Base-by-base conservation (phyloP, 306 rosid genomes). In the Dalbergia oliveri region DNA sequence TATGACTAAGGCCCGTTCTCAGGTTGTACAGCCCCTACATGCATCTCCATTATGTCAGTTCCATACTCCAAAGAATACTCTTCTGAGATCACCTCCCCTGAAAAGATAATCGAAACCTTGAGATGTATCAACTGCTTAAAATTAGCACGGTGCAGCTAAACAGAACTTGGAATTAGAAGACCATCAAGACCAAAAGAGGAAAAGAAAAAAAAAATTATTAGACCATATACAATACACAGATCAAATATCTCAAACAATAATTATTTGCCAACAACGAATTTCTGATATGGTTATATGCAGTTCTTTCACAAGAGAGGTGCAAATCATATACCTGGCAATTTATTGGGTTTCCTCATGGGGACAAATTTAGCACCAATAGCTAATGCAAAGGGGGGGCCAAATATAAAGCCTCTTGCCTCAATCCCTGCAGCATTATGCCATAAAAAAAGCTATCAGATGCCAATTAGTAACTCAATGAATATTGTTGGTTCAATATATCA, bases 361-460 rank as follows among this genome's bases (percentile, higher is more conserved):
- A 96, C 97, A 78, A 96, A 96, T 78, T 96, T 96, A 57, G 97
- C 99, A 16, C 99, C 98, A 45, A 96, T 88, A 14, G 99, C 99
- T 89, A 96, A 86, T 5, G 99, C 99, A 75, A 96, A 91, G 45
- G 99, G 97, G 43, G 99, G 99, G 43, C 99, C 99, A 90, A 96
- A 96, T 77, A 96, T 96, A 79, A 96, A 96, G 11, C 99, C 99
- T 69, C 99, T 93, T 50, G 99, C 99, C 88, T 96, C 99, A 59
- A 96, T 51, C 10, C 99, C 99, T 96, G 79, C 79, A 68, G 78
- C 79, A 68, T 73, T 72, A 41, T 13, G 82, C 26, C 33, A 79
- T 39, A 69, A 68, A 26, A 49, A 47, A 37, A 68, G 37, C 75
- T 47, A 58, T 68, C 11, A 86, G 14, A 72, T 71, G 81, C 61